Percentiles rank a stretch among this genome's conserved stretches.
phyloP scores from a whole-genome alignment of 2,329 filamentous ascomycete species.

The Pseudovirgaria hyperparasitica region DNA sequence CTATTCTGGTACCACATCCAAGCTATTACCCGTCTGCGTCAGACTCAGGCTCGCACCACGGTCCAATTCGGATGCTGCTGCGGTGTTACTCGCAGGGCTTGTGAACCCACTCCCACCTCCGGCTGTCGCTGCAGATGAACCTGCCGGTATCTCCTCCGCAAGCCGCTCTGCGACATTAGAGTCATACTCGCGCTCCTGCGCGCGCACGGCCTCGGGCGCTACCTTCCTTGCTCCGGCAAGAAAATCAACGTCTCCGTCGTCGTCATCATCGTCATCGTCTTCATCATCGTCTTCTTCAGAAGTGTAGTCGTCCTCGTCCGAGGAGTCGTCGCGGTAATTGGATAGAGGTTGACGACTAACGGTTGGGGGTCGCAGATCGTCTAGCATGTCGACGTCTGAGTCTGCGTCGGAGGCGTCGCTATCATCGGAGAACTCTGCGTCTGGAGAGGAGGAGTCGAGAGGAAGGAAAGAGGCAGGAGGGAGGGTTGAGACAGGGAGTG shows the following conservation, averaged over 20 bases:
- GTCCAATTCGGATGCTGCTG: not conserved
- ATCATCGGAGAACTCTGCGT: conserved; percentile 22
- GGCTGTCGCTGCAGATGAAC: conserved; percentile 35
- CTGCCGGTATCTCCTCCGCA: conserved; percentile 35
- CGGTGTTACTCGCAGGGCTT: conserved; percentile 16
- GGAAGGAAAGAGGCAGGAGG: conserved; percentile 32
- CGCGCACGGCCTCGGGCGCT: conserved; percentile 28
- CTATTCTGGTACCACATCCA: not conserved
- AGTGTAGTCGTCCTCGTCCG: conserved; percentile 11
- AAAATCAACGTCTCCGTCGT: conserved; percentile 30
- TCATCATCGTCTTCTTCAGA: conserved; percentile 14
- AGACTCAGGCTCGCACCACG: not conserved
- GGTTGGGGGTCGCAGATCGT: conserved; percentile 1
- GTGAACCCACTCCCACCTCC: conserved; percentile 36
- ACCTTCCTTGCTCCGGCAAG: conserved; percentile 31
- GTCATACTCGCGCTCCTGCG: conserved; percentile 34
- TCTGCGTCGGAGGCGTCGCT: conserved; percentile 22
- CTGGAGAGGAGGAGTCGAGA: conserved; percentile 23
- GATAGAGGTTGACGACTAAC: conserved; percentile 12
- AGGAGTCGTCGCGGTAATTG: conserved; percentile 10
- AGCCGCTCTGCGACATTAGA: conserved; percentile 33
- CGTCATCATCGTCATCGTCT: conserved; percentile 18
- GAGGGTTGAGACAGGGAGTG: conserved; percentile 36
- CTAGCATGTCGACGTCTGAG: conserved; percentile 6
- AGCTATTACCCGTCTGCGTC: not conserved